Conservation (phyloP, 1,139 yeast genomes). For the Kluyveromyces sp. region DNA sequence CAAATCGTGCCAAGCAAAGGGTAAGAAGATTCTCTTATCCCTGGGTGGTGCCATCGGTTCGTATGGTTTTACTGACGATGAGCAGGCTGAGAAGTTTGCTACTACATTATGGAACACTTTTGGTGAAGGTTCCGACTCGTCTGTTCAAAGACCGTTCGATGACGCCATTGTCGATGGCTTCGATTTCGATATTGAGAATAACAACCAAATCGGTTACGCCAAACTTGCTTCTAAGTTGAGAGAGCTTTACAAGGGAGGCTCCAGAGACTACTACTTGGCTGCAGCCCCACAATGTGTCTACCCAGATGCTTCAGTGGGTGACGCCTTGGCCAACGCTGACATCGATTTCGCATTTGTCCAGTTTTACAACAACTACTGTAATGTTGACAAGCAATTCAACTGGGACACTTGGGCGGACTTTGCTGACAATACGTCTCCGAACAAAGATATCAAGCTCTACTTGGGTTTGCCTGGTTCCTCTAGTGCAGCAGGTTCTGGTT, state of each 20-base stretch:
- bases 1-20: slow-evolving; percentile 69
- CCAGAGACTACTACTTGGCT: slow-evolving; percentile 66
- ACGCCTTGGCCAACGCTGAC: slow-evolving; percentile 50
- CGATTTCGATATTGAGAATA: slow-evolving; percentile 64
- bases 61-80: slow-evolving; percentile 63
- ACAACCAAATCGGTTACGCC: slow-evolving; percentile 47
- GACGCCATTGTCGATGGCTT: slow-evolving; percentile 63
- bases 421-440: slow-evolving; percentile 59
- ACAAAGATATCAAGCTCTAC: slow-evolving; percentile 55
- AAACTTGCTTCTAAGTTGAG: slow-evolving; percentile 60
- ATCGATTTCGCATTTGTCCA: slow-evolving; percentile 87
- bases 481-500: slow-evolving; percentile 66
- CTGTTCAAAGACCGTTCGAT: slow-evolving; percentile 64
- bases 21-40: slow-evolving; percentile 72
- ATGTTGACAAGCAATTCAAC: slow-evolving; percentile 55
- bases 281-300: slow-evolving; percentile 96
- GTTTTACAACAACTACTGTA: slow-evolving; percentile 88
- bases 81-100: slow-evolving; percentile 65
- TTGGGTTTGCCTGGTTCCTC: slow-evolving; percentile 71
- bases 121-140: slow-evolving; percentile 60
- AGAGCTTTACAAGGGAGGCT: slow-evolving; percentile 45
- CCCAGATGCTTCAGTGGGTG: slow-evolving; percentile 83
- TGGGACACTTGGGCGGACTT: slow-evolving; percentile 78
- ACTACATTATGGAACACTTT: slow-evolving; percentile 74
- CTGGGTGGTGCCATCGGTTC: slow-evolving; percentile 82